phyloP scores from a whole-genome alignment of 148 eudicot genomes.

The Silene conica region DNA sequence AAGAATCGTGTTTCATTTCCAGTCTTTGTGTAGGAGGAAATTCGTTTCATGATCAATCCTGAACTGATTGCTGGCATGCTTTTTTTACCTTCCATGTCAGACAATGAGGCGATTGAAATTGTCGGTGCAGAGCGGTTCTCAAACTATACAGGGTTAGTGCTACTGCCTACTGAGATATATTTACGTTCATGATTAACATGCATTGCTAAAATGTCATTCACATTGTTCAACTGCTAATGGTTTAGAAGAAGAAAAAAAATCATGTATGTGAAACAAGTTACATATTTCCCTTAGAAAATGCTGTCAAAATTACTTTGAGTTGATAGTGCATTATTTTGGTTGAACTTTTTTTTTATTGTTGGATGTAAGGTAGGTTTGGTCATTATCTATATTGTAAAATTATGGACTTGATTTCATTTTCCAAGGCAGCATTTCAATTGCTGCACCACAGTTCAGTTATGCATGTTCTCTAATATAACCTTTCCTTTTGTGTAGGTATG shows the following conservation, averaged over 20 bases:
- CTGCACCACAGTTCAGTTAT: neutral
- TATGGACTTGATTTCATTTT: constrained; percentile 6
- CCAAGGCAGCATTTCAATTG: constrained; percentile 3
- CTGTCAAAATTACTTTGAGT: neutral
- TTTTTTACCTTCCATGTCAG: constrained; percentile 91
- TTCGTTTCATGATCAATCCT: constrained; percentile 96
- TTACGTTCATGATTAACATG: neutral
- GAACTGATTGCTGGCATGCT: constrained; percentile 93
- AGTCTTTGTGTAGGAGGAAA: constrained; percentile 66
- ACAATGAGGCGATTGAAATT: constrained; percentile 91
- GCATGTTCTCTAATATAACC: neutral
- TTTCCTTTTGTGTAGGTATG: constrained; percentile 45
- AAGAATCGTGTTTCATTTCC: constrained; percentile 11
- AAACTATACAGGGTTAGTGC: constrained; percentile 73
- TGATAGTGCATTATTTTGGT: neutral
- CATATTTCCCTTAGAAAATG: neutral
- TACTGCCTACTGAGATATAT: constrained; percentile 15
- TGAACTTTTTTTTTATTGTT: neutral
- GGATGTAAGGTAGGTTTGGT: neutral
- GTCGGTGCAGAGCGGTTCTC: constrained; percentile 89
- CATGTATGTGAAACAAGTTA: neutral
- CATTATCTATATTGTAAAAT: neutral
- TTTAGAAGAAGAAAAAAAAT: neutral
- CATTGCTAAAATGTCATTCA: neutral
- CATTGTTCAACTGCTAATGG: neutral